A percentile compares a stretch with the other conserved stretches of the same genome.
These are phyloP conservation scores for Ananas comosus DNA, from an alignment of 176 grass and related monocot species.

Conservation along the genomic window DNA sequence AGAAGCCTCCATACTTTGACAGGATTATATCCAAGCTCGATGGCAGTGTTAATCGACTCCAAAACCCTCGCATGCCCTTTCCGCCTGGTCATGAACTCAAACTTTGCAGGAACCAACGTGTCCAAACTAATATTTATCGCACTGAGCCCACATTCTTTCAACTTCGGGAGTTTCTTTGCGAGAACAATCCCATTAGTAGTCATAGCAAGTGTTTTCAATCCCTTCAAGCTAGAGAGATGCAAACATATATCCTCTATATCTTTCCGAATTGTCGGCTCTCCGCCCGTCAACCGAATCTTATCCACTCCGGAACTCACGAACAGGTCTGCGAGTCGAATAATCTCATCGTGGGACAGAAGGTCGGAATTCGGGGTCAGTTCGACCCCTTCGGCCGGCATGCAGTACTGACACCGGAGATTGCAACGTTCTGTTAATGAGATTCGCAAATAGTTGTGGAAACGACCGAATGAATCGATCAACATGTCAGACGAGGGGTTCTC, in stretches of 20 bases:
- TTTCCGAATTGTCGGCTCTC: constrained; percentile 82
- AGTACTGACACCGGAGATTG: constrained; percentile 85
- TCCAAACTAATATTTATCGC: constrained; percentile 97
- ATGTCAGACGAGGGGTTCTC: constrained; percentile 29
- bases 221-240: constrained; percentile 65
- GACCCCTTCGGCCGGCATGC: constrained; percentile 83
- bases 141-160: constrained; percentile 78
- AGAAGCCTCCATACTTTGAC: constrained; percentile 49
- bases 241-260: constrained; percentile 87
- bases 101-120: constrained; percentile 83
- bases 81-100: constrained; percentile 95
- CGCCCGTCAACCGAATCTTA: constrained; percentile 85
- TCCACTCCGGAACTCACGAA: constrained; percentile 74
- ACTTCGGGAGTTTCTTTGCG: constrained; percentile 68
- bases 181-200: constrained; percentile 83
- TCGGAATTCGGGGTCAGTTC: constrained; percentile 59
- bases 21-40: constrained; percentile 70
- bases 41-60: constrained; percentile 65
- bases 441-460: constrained; percentile 76
- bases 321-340: constrained; percentile 54
- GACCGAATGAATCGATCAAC: constrained; percentile 77
- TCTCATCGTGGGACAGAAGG: constrained; percentile 60
- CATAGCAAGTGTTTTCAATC: constrained; percentile 82
- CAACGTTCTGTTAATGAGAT: constrained; percentile 79
- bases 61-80: constrained; percentile 73